phyloP scores from a whole-genome alignment of 2,329 filamentous ascomycete genomes.

The Xylariaceae sp. region DNA sequence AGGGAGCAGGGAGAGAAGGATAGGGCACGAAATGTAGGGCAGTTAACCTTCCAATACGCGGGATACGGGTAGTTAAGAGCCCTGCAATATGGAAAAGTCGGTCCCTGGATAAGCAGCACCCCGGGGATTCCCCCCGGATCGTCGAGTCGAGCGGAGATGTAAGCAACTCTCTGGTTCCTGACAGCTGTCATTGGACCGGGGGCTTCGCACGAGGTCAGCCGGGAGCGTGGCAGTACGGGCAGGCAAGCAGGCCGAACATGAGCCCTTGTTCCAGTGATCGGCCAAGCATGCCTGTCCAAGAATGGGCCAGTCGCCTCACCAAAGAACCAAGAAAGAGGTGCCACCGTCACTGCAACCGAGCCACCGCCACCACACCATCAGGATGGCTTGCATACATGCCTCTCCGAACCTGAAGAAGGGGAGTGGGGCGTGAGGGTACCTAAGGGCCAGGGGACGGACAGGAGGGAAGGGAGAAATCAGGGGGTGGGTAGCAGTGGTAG shows the following conservation, averaged over 20 bases:
- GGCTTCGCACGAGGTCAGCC: no score
- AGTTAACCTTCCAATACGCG: conserved; percentile 3
- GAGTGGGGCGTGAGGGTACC: no score
- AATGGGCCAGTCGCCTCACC: conserved; percentile 18
- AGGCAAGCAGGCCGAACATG: conserved; percentile 23
- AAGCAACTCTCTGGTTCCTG: no score
- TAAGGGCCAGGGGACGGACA: no score
- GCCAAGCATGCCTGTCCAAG: conserved; percentile 21
- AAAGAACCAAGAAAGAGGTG: no score
- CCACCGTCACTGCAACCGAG: conserved; percentile 19
- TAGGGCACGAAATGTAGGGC: conserved; percentile 4
- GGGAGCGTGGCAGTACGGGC: conserved; percentile 18
- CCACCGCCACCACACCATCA: conserved; percentile 24
- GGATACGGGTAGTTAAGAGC: not conserved
- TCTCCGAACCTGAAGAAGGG: no score
- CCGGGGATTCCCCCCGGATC: no score
- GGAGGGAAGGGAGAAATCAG: no score
- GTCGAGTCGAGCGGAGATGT: no score
- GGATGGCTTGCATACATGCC: conserved; percentile 23
- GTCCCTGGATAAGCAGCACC: not conserved
- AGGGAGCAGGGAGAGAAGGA: not conserved
- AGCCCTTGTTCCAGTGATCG: conserved; percentile 26
- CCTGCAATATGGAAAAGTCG: not conserved
- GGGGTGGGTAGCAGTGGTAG: no score
- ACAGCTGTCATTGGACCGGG: no score